A percentile compares a stretch with the other conserved stretches of the same genome.
These are phyloP conservation scores for Dothistroma septosporum DNA, from an alignment of 2,329 filamentous ascomycete species.

Conservation along the genomic window DNA sequence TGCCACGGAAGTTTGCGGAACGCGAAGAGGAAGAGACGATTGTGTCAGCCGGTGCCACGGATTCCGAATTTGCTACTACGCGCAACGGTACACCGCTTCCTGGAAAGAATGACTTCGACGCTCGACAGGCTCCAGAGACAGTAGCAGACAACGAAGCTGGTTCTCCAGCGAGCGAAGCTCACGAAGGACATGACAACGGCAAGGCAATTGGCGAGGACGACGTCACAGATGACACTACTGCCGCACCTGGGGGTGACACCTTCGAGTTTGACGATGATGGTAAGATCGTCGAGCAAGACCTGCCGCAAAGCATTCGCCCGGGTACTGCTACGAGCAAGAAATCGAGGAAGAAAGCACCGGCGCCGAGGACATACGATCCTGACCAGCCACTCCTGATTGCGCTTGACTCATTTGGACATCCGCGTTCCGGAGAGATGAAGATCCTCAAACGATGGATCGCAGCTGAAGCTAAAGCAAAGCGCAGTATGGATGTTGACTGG, in stretches of 20 bases:
- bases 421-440: conserved; percentile 61
- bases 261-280: conserved; percentile 17
- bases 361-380: conserved; percentile 32
- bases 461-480: conserved; percentile 66
- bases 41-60: neutral
- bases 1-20: conserved; percentile 24
- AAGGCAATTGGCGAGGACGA: too few relatives aligned
- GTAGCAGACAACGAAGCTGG: neutral
- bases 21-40: conserved; percentile 11
- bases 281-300: conserved; percentile 6
- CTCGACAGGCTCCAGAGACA: neutral
- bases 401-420: conserved; percentile 73
- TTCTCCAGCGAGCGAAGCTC: neutral
- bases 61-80: neutral
- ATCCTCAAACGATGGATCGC: conserved; percentile 72
- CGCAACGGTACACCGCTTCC: neutral
- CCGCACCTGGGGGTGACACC: neutral
- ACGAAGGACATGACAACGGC: neutral
- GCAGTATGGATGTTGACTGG: conserved; percentile 45
- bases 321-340: conserved; percentile 11
- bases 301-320: neutral
- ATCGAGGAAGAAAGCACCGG: conserved; percentile 19
- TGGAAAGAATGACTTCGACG: neutral
- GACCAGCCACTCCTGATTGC: conserved; percentile 68
- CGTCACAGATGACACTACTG: neutral